These are phyloP conservation scores for Wickerhamiella vanderwaltii DNA, from an alignment of 805 yeast genomes.

Conservation along the genomic window DNA sequence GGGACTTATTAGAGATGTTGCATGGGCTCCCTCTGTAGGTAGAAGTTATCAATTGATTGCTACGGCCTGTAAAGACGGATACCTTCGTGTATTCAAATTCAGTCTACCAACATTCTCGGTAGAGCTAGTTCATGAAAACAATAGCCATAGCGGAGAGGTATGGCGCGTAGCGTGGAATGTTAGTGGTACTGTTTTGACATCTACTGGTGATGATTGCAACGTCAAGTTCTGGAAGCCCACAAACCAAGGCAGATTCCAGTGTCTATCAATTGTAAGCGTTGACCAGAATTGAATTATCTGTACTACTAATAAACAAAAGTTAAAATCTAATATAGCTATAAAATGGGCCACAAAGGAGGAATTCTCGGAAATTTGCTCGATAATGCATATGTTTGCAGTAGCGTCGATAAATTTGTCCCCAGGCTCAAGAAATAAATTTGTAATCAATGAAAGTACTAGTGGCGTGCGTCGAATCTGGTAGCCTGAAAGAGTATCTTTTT, in stretches of 20 bases:
- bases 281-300: no score
- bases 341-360: no score
- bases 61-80: constrained; percentile 93
- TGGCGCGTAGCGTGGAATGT: constrained; percentile 95
- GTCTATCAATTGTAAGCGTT: constrained; percentile 70
- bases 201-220: constrained; percentile 92
- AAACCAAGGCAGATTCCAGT: constrained; percentile 74
- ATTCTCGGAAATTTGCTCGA: no score
- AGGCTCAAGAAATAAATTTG: no score
- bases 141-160: constrained; percentile 76
- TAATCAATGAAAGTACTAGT: constrained; percentile 37
- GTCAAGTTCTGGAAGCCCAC: constrained; percentile 86
- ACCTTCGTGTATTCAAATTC: constrained; percentile 71
- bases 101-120: constrained; percentile 30
- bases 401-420: no score
- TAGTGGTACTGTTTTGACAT: constrained; percentile 83
- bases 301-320: no score
- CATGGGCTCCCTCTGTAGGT: constrained; percentile 98
- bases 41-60: constrained; percentile 78
- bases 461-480: constrained; percentile 42
- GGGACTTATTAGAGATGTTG: constrained; percentile 74
- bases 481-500: constrained; percentile 47
- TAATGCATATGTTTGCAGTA: no score
- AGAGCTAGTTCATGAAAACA: constrained; percentile 52
- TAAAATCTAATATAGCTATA: no score